Conservation (phyloP, 2,329 filamentous ascomycete species). For the Didymosphaeria variabile region DNA sequence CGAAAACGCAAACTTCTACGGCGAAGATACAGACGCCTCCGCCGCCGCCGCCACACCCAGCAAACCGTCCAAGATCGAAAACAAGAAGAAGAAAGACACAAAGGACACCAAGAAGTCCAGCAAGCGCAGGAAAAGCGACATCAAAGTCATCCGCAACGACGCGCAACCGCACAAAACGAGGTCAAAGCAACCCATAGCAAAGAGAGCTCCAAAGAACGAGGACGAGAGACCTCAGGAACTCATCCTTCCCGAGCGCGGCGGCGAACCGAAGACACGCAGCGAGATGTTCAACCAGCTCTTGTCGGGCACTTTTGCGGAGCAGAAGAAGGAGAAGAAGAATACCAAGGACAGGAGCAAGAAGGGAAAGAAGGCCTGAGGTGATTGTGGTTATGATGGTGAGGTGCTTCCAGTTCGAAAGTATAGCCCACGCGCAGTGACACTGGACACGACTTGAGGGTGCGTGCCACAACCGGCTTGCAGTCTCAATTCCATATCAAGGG, state of each 20-base stretch:
- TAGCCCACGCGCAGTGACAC: too few species aligned
- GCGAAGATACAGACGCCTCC: constrained; percentile 16
- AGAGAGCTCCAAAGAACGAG: background rate
- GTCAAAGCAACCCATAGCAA: background rate
- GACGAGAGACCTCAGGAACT: constrained; percentile 9
- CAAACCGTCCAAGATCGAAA: constrained; percentile 16
- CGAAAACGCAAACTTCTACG: constrained; percentile 29
- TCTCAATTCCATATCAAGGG: too few species aligned
- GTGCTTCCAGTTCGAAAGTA: background rate
- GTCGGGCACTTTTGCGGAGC: constrained; percentile 26
- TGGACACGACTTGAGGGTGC: too few species aligned
- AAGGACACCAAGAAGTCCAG: constrained; percentile 24
- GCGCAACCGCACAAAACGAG: background rate
- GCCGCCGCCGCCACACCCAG: background rate
- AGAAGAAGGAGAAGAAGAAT: constrained; percentile 22
- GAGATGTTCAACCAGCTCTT: constrained; percentile 37
- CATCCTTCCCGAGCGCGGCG: constrained; percentile 23
- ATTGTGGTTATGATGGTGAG: background rate
- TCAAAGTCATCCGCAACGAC: background rate
- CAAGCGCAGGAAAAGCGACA: constrained; percentile 16
- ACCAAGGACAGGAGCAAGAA: constrained; percentile 13
- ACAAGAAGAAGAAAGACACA: constrained; percentile 17
- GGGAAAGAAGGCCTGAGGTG: constrained; percentile 15
- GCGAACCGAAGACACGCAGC: constrained; percentile 33
- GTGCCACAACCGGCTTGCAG: too few species aligned